Conservation (phyloP, 164 flowering plant genomes). For the Magnolia officinalis region DNA sequence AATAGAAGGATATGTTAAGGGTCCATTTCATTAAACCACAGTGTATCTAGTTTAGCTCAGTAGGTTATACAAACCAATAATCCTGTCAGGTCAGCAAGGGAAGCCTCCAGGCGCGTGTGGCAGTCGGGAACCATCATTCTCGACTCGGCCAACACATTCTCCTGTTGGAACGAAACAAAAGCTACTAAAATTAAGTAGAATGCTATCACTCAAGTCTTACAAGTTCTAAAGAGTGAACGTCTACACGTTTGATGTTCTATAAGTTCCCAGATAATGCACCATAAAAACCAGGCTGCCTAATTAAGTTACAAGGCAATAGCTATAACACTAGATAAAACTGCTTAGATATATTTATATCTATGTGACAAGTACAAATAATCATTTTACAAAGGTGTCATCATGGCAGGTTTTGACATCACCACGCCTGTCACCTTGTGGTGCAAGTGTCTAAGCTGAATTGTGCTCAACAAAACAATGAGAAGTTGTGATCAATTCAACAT, state of each 20-base stretch:
- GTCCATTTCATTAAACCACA: background rate
- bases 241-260: too few relatives aligned
- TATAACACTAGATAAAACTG: background rate
- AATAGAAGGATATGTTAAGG: constrained; percentile 7
- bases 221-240: background rate
- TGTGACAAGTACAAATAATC: background rate
- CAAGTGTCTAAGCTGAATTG: too few relatives aligned
- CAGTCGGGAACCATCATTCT: constrained; percentile 99
- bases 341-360: background rate
- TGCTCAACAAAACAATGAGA: too few relatives aligned
- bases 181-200: background rate
- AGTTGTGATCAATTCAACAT: too few relatives aligned
- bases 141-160: constrained; percentile 92
- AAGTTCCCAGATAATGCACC: background rate
- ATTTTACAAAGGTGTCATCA: too few relatives aligned
- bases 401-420: too few relatives aligned
- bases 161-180: constrained; percentile 34
- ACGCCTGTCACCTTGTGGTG: too few relatives aligned
- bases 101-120: constrained; percentile 71
- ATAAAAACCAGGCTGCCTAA: background rate
- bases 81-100: constrained; percentile 69
- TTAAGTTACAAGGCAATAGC: background rate
- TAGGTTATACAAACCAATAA: constrained; percentile 42
- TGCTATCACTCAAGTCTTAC: background rate
- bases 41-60: background rate